Evolutionary conservation across 2,329 filamentous ascomycete genomes (phyloP), one percentile per base, ranked within the genome.

Genomic region (Arthrobotrys pseudoclavata): DNA sequence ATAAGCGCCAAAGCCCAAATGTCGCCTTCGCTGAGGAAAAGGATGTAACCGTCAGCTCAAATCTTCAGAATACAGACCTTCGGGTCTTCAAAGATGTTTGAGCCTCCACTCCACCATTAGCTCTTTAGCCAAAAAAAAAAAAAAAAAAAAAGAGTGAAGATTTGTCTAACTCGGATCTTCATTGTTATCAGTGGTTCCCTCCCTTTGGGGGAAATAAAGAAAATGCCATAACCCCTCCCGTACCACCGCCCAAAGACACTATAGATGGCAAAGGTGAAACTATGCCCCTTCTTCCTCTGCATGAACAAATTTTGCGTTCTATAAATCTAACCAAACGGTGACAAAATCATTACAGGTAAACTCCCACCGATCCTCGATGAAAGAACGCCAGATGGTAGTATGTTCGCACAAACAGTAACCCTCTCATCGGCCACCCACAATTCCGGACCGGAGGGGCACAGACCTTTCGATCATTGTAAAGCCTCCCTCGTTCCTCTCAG

Each of bases 401-500:
- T 53, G 47, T 53, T 67, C 18, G 9, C 50, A 20, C 62, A 67
- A 22, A 18, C 48, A 31, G 9, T n/a, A 24, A 2, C 1, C 1
- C 3, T 42, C 20, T 26, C 55, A 1, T 60, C 55, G 1, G 31
- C 18, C 1, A 9, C n/a, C 26, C 31, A 42, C 55, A 40, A 42
- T 60, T 6, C 31, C 1, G 47, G 47, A 1, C 13, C 29, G 15
- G 62, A 13, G 2, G 34, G n/a, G 3, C 2, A 26, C 1, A n/a
- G 6, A 18, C 31, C 18, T 18, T 50, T 53, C 1, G 62, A 67
- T 31, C 62, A 67, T 20, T 67, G 62, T 67, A 42, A n/a, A 42
- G 45, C 20, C 18, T 37, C 29, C 13, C 9, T 37, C 15, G 15
- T 7, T 12, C 42, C 7, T 37, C 22, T 13, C 9, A 22, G 18